Evolutionary conservation across 2,329 filamentous ascomycete genomes (phyloP).

Genomic region (Scedosporium aurantiacum): DNA sequence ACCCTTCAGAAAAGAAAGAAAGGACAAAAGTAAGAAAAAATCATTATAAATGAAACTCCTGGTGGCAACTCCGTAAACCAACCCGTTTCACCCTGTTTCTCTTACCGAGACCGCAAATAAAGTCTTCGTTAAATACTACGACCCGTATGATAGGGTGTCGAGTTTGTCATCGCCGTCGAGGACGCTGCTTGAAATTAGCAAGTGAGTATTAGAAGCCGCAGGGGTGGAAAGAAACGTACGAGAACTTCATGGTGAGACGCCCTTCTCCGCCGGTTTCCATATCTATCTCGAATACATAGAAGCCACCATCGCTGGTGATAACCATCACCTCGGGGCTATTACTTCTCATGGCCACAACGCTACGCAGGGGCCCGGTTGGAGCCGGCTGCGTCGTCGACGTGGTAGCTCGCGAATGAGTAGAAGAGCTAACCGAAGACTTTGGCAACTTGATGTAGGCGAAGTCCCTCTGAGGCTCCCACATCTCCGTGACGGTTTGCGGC

Average conservation of each 20-base stretch:
- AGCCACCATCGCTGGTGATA: constrained; percentile 88
- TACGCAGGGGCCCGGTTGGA: constrained; percentile 48
- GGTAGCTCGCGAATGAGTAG: constrained; percentile 10
- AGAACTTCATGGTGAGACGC: constrained; percentile 74
- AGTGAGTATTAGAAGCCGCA: background rate
- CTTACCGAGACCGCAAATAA: background rate
- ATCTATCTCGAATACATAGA: constrained; percentile 92
- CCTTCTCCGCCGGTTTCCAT: constrained; percentile 92
- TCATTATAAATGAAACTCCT: too few relatives aligned
- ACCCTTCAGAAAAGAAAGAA: too few relatives aligned
- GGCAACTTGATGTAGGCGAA: constrained; percentile 96
- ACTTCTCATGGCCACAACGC: constrained; percentile 95
- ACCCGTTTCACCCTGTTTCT: too few relatives aligned
- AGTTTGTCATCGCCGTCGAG: constrained; percentile 44
- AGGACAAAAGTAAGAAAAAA: too few relatives aligned
- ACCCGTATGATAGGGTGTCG: constrained; percentile 35
- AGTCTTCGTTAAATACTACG: constrained; percentile 11
- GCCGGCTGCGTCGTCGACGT: constrained; percentile 15
- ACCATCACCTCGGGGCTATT: constrained; percentile 96
- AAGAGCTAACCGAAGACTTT: constrained; percentile 30
- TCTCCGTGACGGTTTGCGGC: constrained; percentile 87
- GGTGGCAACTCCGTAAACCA: too few relatives aligned
- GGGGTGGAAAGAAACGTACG: background rate
- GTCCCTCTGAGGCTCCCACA: constrained; percentile 91
- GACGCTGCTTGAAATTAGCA: constrained; percentile 25